These are phyloP conservation scores for Arthrobotrys pseudoclavata DNA, from an alignment of 2,329 filamentous ascomycete genomes.

Conservation along the genomic window DNA sequence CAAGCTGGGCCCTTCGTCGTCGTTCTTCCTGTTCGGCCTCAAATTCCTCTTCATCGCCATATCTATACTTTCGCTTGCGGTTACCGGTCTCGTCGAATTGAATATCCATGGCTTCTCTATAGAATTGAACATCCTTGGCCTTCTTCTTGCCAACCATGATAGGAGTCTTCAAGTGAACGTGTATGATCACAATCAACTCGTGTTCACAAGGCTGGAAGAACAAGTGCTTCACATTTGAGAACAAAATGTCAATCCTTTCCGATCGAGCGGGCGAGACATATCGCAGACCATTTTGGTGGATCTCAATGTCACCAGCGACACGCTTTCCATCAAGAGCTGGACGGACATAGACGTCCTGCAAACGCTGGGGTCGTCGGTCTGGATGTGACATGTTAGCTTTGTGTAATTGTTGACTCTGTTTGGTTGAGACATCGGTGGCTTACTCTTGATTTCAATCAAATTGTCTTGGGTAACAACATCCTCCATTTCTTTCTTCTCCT, in stretches of 20 bases:
- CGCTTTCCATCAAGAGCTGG: conserved; percentile 97
- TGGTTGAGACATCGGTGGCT: not conserved
- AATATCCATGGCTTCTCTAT: conserved; percentile 96
- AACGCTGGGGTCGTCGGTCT: conserved; percentile 82
- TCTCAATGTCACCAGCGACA: conserved; percentile 94
- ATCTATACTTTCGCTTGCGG: conserved; percentile 95
- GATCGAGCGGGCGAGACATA: conserved; percentile 86
- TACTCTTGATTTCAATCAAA: conserved; percentile 88
- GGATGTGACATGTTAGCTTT: conserved; percentile 70
- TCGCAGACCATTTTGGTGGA: conserved; percentile 98
- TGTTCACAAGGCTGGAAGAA: conserved; percentile 99
- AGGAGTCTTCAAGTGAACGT: conserved; percentile 96
- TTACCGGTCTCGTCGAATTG: conserved; percentile 99
- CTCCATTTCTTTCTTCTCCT: conserved; percentile 99
- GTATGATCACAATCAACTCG: conserved; percentile 96
- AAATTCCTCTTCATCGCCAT: conserved; percentile 98
- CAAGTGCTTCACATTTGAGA: conserved; percentile 97
- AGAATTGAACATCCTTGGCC: conserved; percentile 98
- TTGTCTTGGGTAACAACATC: conserved; percentile 99
- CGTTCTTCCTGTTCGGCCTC: conserved; percentile 98
- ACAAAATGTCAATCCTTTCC: conserved; percentile 90
- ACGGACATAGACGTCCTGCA: conserved; percentile 95
- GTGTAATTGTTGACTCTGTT: conserved; percentile 28
- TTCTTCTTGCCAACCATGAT: conserved; percentile 99
- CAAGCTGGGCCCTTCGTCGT: conserved; percentile 87